These are phyloP conservation scores for Lepidium aucheri DNA, from an alignment of 345 rosid genomes.

Conservation along the genomic window DNA sequence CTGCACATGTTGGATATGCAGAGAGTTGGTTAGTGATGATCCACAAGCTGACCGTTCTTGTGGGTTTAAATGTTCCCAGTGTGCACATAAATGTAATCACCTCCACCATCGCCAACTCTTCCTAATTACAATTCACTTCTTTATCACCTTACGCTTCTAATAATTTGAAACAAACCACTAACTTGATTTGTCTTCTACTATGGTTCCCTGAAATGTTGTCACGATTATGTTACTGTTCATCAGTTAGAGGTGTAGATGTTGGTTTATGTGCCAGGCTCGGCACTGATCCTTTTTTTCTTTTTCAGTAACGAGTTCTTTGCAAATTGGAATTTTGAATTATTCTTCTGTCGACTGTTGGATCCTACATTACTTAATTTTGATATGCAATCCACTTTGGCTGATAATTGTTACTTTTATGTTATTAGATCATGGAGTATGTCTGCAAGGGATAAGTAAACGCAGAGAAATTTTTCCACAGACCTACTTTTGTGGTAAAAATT, in stretches of 20 bases:
- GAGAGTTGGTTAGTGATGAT: conserved; percentile 54
- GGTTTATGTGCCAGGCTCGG: conserved; percentile 2
- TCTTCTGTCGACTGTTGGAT: background rate
- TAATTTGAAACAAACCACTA: background rate
- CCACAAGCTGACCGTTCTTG: conserved; percentile 33
- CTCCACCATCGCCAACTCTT: background rate
- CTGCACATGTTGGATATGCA: conserved; percentile 79
- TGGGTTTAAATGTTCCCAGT: conserved; percentile 68
- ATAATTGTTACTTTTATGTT: conserved; percentile 14
- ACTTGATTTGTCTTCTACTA: background rate
- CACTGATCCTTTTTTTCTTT: conserved; percentile 3
- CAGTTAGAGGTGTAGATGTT: conserved; percentile 4
- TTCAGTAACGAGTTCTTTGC: background rate
- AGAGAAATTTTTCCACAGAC: conserved; percentile 38
- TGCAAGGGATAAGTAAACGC: conserved; percentile 27
- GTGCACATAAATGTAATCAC: conserved; percentile 78
- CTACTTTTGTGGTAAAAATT: conserved; percentile 64
- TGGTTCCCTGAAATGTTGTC: background rate
- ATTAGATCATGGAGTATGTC: conserved; percentile 74
- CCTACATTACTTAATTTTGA: background rate
- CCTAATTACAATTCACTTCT: background rate
- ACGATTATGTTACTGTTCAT: background rate
- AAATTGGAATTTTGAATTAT: background rate
- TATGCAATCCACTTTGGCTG: conserved; percentile 8
- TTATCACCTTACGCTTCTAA: conserved; percentile 1